A percentile compares a stretch with the other conserved stretches of the same genome.
Conservation (phyloP, 108 stramenopile genomes). For the Epithemia pelagica region DNA sequence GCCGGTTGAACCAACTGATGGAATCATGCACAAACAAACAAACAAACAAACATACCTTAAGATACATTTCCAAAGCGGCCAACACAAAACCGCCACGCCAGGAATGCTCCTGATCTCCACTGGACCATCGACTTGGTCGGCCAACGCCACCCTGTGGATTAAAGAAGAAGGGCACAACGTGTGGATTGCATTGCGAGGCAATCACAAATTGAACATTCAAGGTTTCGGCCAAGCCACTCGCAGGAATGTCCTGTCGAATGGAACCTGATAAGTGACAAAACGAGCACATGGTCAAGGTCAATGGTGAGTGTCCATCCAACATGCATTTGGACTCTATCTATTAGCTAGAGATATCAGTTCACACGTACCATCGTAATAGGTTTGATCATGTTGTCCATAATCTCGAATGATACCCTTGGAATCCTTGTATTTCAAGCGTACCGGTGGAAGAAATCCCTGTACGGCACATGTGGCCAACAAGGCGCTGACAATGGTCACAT, state of each 20-base stretch:
- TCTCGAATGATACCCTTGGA: neutral
- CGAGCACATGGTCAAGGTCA: too few relatives aligned
- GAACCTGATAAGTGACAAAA: too few relatives aligned
- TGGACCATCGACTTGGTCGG: slow-evolving; percentile 76
- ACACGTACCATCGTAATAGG: slow-evolving; percentile 33
- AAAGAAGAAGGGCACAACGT: slow-evolving; percentile 80
- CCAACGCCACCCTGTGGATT: slow-evolving; percentile 77
- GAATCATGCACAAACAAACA: too few relatives aligned
- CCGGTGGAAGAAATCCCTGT: slow-evolving; percentile 88
- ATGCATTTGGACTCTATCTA: too few relatives aligned
- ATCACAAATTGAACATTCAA: slow-evolving; percentile 96
- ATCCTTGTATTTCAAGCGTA: slow-evolving; percentile 33
- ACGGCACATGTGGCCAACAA: slow-evolving; percentile 84
- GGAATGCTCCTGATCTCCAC: slow-evolving; percentile 44
- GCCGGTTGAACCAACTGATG: too few relatives aligned
- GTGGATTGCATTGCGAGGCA: slow-evolving; percentile 80
- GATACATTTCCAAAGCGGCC: slow-evolving; percentile 47
- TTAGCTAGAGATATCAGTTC: too few relatives aligned
- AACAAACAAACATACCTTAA: too few relatives aligned
- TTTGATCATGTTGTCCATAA: neutral
- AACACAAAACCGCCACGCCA: slow-evolving; percentile 84
- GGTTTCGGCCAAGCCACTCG: slow-evolving; percentile 80
- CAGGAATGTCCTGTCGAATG: slow-evolving; percentile 87
- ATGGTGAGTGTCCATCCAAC: too few relatives aligned
- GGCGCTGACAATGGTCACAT: slow-evolving; percentile 90